phyloP scores from a whole-genome alignment of 2,329 filamentous ascomycete species.

The Penicillium italicum region DNA sequence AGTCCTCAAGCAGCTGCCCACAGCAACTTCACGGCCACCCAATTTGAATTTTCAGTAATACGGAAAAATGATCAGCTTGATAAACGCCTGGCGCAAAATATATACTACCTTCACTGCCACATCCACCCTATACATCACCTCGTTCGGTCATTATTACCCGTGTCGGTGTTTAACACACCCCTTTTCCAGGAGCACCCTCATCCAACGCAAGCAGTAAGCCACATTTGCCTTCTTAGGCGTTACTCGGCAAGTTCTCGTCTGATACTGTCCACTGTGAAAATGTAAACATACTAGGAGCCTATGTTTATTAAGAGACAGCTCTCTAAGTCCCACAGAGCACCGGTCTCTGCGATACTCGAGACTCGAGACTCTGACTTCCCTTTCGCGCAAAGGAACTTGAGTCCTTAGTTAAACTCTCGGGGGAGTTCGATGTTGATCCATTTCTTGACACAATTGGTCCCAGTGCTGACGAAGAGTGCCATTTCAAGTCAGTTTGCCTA shows the following conservation, averaged over 20 bases:
- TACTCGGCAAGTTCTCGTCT: neutral
- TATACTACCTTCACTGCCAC: too few relatives aligned
- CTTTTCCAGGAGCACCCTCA: neutral
- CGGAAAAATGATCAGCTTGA: neutral
- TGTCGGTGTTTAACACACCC: neutral
- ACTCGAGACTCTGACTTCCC: neutral
- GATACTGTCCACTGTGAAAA: neutral
- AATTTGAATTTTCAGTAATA: neutral
- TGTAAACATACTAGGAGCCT: neutral
- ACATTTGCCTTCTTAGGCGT: neutral
- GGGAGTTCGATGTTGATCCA: neutral
- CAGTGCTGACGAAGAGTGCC: neutral
- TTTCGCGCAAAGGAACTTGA: slow-evolving; percentile 1
- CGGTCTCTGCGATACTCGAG: neutral
- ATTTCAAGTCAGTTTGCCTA: neutral
- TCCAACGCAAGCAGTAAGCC: neutral
- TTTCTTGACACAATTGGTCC: neutral
- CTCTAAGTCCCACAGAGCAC: neutral
- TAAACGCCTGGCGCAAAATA: neutral
- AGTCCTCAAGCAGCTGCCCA: neutral
- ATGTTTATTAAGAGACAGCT: neutral
- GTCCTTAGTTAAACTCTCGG: neutral
- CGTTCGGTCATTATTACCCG: neutral
- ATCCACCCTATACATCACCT: neutral
- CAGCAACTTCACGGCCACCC: neutral